These are phyloP conservation scores for Trypanosoma vivax DNA, from an alignment of 208 protist species.

Conservation along the genomic window DNA sequence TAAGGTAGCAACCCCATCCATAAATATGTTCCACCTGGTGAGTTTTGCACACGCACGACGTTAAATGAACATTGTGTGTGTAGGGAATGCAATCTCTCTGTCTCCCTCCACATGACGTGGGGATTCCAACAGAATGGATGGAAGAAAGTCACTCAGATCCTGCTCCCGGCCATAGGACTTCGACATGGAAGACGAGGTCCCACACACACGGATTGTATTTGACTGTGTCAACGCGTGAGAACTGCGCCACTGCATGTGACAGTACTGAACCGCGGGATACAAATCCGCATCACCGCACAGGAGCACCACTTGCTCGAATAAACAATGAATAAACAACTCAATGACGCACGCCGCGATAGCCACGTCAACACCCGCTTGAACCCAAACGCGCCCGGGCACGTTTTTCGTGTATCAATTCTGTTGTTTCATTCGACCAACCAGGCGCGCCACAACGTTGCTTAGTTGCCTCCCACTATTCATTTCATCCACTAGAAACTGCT, in stretches of 20 bases:
- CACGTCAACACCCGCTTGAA: slow-evolving; percentile 81
- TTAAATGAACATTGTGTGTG: slow-evolving; percentile 33
- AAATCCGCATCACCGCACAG: slow-evolving; percentile 79
- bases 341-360: slow-evolving; percentile 72
- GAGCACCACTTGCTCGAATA: slow-evolving; percentile 77
- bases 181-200: slow-evolving; percentile 60
- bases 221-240: slow-evolving; percentile 17
- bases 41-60: neutral
- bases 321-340: slow-evolving; percentile 56
- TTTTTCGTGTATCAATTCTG: slow-evolving; percentile 65
- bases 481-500: slow-evolving; percentile 58
- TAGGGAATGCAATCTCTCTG: slow-evolving; percentile 47
- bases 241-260: slow-evolving; percentile 50
- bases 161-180: slow-evolving; percentile 75
- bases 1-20: too few relatives aligned
- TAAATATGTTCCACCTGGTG: neutral
- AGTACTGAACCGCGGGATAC: slow-evolving; percentile 75
- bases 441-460: slow-evolving; percentile 68
- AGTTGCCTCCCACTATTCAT: slow-evolving; percentile 74
- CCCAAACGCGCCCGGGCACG: slow-evolving; percentile 73
- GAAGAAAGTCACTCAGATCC: slow-evolving; percentile 81
- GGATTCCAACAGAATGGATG: slow-evolving; percentile 62
- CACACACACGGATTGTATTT: slow-evolving; percentile 74
- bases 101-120: slow-evolving; percentile 54
- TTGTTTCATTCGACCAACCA: slow-evolving; percentile 79